A percentile compares a stretch with the other conserved stretches of the same genome.
Evolutionary conservation across 2,329 filamentous ascomycete species (phyloP).

Genomic region (Claviceps purpurea): DNA sequence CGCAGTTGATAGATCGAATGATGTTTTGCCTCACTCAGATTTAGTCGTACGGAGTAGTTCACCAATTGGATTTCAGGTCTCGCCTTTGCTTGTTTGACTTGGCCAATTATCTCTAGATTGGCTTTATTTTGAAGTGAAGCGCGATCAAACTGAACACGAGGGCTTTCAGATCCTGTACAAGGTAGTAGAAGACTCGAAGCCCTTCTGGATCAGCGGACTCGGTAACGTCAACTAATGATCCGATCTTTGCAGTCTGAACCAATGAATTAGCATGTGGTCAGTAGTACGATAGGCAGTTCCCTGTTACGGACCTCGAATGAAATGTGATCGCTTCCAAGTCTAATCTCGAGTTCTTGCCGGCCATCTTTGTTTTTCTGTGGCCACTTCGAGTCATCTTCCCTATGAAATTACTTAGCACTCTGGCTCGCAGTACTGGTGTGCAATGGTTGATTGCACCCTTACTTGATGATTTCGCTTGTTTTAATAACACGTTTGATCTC

Average conservation of each 20-base stretch:
- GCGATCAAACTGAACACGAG: slow-evolving; percentile 93
- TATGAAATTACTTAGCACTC: slow-evolving; percentile 21
- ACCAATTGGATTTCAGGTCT: background rate
- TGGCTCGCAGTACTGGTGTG: too few relatives aligned
- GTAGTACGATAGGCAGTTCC: background rate
- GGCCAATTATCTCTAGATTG: slow-evolving; percentile 36
- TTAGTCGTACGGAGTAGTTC: too few relatives aligned
- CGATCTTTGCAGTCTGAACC: slow-evolving; percentile 85
- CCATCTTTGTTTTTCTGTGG: slow-evolving; percentile 99
- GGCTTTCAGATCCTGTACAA: slow-evolving; percentile 93
- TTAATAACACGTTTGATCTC: slow-evolving; percentile 98
- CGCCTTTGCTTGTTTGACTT: background rate
- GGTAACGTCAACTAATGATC: slow-evolving; percentile 89
- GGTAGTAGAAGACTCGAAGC: slow-evolving; percentile 93
- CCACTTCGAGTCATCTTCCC: slow-evolving; percentile 97
- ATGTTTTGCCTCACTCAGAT: too few relatives aligned
- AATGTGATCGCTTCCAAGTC: slow-evolving; percentile 88
- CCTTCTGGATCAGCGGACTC: slow-evolving; percentile 94
- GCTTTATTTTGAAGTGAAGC: slow-evolving; percentile 93
- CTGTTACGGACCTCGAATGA: slow-evolving; percentile 71
- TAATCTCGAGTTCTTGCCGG: slow-evolving; percentile 89
- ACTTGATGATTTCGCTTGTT: slow-evolving; percentile 96
- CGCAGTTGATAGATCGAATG: too few relatives aligned
- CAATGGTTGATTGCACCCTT: slow-evolving; percentile 15
- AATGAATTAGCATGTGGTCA: slow-evolving; percentile 1